Evolutionary conservation across 768 basidiomycete genomes (phyloP).

Genomic region (Pleurotus giganteus): DNA sequence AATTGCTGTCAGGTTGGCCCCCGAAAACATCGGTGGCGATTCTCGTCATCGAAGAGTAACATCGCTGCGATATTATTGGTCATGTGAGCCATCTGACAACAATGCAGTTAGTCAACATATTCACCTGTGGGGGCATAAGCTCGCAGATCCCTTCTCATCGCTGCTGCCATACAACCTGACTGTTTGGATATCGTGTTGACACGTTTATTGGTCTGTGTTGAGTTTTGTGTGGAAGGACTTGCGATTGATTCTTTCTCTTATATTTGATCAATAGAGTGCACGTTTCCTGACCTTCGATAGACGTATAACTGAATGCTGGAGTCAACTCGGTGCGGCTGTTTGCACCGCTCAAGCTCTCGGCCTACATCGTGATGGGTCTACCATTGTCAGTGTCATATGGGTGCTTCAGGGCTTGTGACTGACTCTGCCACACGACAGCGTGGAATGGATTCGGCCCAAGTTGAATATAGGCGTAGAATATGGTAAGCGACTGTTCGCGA

Average conservation of each 20-base stretch:
- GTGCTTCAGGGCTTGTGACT: slow-evolving; percentile 8
- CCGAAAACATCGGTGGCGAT: slow-evolving; percentile 82
- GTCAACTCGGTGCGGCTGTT: slow-evolving; percentile 89
- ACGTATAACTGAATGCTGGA: slow-evolving; percentile 94
- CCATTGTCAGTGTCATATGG: slow-evolving; percentile 54
- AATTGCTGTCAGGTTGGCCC: slow-evolving; percentile 81
- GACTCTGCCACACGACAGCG: slow-evolving; percentile 29
- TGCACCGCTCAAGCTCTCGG: slow-evolving; percentile 93
- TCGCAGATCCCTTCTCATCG: slow-evolving; percentile 82
- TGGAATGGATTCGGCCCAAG: slow-evolving; percentile 68
- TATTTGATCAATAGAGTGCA: slow-evolving; percentile 37
- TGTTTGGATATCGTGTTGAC: slow-evolving; percentile 90
- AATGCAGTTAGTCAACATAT: not conserved
- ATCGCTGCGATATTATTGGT: slow-evolving; percentile 93
- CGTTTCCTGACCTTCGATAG: slow-evolving; percentile 70
- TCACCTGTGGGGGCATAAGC: slow-evolving; percentile 42
- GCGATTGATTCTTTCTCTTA: slow-evolving; percentile 43
- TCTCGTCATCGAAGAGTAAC: slow-evolving; percentile 72
- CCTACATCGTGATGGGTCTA: slow-evolving; percentile 84
- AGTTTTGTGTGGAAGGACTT: too few relatives aligned
- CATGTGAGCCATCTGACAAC: slow-evolving; percentile 58
- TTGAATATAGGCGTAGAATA: slow-evolving; percentile 87
- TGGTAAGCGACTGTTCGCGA: slow-evolving; percentile 49
- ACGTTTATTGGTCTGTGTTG: slow-evolving; percentile 83
- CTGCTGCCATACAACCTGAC: slow-evolving; percentile 92